Base-by-base conservation (phyloP, 164 flowering plant genomes). In the Vitis cinerea region DNA sequence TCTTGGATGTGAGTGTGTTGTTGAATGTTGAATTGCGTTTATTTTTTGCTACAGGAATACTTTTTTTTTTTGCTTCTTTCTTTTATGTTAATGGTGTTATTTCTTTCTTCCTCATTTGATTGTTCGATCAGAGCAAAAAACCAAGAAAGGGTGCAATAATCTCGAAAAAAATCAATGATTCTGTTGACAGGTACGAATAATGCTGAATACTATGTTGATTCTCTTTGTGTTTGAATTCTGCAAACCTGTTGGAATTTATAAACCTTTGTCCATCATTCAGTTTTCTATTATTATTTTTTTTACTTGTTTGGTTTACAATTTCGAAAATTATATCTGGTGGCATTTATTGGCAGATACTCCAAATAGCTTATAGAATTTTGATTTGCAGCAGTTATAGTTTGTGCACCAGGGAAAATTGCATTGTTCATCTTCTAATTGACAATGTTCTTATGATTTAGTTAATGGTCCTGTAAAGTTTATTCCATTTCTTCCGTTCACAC, bases 101-200 rank as follows among this genome's bases (percentile, higher is more conserved):
- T 19, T 10, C 56, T 15, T 14, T 12, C 3, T 64, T 23, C 9
- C 2, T 23, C 44, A 37, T 63, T 66, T 59, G 15, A 27, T 74
- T 17, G 53, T 62, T 82, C 59, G 37, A 55, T 62, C 84, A 96
- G 99, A 82, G 84, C 61, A 93, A 91, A 73, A 75, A 76, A 53
- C 93, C 99, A 3, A 88, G 97, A 63, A 96, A 90, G 76, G 96
- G 91, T 66, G 95, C 93, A 1, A 80, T 96, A 14, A 23, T 88
- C 59, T 75, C 78, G 82, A 88, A 92, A 72, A 77, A 89, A 59
- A 66, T 96, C 68, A 92, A 93, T 78, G 98, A 93, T 1, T 9
- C 84, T 31, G 85, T 78, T 55, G 91, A 90, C 78, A 90, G 95
- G 99, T 96, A 52, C 58, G 14, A 54, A 55, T 72, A 70, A 31